Evolutionary conservation across 345 rosid species (phyloP).

Genomic region (Hypericum perforatum): DNA sequence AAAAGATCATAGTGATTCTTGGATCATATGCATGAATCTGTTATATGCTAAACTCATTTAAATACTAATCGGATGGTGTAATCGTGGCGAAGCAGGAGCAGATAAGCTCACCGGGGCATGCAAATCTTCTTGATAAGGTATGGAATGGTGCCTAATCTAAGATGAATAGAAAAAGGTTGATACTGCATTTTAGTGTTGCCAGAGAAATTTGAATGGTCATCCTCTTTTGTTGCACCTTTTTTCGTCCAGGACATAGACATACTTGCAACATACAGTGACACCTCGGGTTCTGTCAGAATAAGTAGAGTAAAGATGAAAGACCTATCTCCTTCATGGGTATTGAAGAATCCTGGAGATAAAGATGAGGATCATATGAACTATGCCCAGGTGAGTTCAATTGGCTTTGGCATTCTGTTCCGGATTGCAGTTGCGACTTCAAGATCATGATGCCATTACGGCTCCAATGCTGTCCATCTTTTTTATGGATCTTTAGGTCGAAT

Average conservation of each 20-base stretch:
- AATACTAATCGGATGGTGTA: conserved; percentile 1
- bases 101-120: conserved; percentile 18
- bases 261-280: conserved; percentile 74
- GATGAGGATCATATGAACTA: conserved; percentile 25
- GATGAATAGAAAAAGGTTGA: conserved; percentile 17
- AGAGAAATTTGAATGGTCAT: too few relatives aligned
- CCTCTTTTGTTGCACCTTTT: conserved; percentile 2
- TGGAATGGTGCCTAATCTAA: conserved; percentile 6
- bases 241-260: conserved; percentile 74
- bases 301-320: conserved; percentile 72
- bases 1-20: neutral
- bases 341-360: conserved; percentile 50
- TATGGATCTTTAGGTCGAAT: too few relatives aligned
- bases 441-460: conserved; percentile 1
- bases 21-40: neutral
- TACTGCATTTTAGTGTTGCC: neutral
- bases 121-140: conserved; percentile 45
- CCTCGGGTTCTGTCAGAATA: conserved; percentile 45
- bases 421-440: neutral
- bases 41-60: neutral
- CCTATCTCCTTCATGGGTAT: conserved; percentile 85
- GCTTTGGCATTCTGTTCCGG: conserved; percentile 6
- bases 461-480: neutral
- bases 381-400: conserved; percentile 36
- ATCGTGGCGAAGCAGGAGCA: conserved; percentile 21